Percentiles rank a stretch among this genome's conserved stretches.
Evolutionary conservation across 345 rosid genomes (phyloP).

Genomic region (Raphanus sativus): DNA sequence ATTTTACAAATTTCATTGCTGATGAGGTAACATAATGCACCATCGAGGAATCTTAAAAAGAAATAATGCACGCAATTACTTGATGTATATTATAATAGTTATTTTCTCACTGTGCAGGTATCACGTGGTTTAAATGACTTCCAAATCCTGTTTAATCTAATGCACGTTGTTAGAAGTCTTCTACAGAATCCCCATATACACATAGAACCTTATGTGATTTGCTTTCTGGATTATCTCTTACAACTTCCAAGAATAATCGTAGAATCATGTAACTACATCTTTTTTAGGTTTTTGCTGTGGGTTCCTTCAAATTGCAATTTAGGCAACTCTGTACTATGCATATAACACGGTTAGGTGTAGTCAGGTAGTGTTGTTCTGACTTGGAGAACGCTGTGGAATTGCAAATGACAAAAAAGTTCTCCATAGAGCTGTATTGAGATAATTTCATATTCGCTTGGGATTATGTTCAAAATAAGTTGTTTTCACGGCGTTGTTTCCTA

Average conservation of each 20-base stretch:
- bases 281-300: conserved; percentile 1
- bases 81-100: conserved; percentile 21
- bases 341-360: background rate
- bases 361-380: background rate
- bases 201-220: conserved; percentile 93
- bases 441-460: conserved; percentile 2
- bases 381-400: background rate
- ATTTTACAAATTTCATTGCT: conserved; percentile 85
- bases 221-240: conserved; percentile 15
- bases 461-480: background rate
- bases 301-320: conserved; percentile 10
- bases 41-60: background rate
- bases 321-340: too few species aligned
- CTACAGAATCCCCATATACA: conserved; percentile 87
- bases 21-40: conserved; percentile 70
- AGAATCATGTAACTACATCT: conserved; percentile 19
- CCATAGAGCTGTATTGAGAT: background rate
- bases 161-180: conserved; percentile 87
- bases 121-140: conserved; percentile 85
- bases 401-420: background rate
- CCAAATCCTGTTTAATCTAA: conserved; percentile 78
- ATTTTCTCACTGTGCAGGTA: conserved; percentile 55
- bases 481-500: background rate
- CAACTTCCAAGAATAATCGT: background rate
- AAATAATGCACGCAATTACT: background rate